Conservation (phyloP, 176 grass and related monocot genomes). For the Avena insularis region DNA sequence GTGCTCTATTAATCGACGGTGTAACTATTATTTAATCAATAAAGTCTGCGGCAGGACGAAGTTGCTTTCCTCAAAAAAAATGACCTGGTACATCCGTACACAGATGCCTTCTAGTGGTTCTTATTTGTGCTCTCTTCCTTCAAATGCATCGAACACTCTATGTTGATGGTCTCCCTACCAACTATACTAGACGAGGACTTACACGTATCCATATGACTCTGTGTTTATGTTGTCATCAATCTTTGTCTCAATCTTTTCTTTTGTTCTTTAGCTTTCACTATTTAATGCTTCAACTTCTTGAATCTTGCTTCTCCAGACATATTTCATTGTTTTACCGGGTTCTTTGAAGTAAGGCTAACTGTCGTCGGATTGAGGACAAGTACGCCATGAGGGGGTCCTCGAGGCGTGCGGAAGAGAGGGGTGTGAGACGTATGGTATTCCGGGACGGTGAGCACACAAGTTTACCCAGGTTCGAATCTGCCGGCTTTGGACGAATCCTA, state of each 20-base stretch:
- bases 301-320: slow-evolving; percentile 60
- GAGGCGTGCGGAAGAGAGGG: no score
- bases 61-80: neutral
- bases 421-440: no score
- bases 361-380: no score
- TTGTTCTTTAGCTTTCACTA: slow-evolving; percentile 4
- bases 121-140: neutral
- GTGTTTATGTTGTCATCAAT: neutral
- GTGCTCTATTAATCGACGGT: neutral
- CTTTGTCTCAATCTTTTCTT: neutral
- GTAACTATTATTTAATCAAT: no score
- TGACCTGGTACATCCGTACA: slow-evolving; percentile 31
- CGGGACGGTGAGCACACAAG: no score
- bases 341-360: slow-evolving; percentile 61
- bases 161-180: slow-evolving; percentile 61
- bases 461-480: no score
- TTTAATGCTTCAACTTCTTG: slow-evolving; percentile 40
- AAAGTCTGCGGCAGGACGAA: no score
- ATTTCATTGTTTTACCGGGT: slow-evolving; percentile 74
- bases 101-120: slow-evolving; percentile 41
- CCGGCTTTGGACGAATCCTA: no score
- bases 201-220: slow-evolving; percentile 57
- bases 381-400: no score
- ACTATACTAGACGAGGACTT: slow-evolving; percentile 68
- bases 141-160: slow-evolving; percentile 45